These are phyloP conservation scores for Fonsecaea monophora DNA, from an alignment of 2,329 filamentous ascomycete genomes.

Conservation along the genomic window DNA sequence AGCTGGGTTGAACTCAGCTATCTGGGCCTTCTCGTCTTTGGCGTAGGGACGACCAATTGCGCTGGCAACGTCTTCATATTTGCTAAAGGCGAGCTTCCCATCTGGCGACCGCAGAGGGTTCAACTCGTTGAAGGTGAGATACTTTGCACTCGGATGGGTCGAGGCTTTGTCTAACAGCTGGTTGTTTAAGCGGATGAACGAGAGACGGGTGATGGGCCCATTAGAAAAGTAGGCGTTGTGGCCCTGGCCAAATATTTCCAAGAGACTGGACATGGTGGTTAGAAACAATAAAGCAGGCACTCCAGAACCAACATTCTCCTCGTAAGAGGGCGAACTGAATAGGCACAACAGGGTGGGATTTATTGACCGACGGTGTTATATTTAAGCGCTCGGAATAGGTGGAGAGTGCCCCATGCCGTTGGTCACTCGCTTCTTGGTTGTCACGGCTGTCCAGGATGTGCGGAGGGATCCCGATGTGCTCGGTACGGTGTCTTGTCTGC, in stretches of 20 bases:
- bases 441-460: not conserved
- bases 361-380: constrained; percentile 3
- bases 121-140: constrained; percentile 79
- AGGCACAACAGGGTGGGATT: not conserved
- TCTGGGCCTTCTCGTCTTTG: constrained; percentile 72
- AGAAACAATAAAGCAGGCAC: not conserved
- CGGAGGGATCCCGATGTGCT: not conserved
- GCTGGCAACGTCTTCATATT: constrained; percentile 70
- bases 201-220: constrained; percentile 57
- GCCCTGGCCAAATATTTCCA: constrained; percentile 25
- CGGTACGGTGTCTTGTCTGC: not conserved
- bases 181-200: constrained; percentile 55
- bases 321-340: not conserved
- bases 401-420: not conserved
- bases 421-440: not conserved
- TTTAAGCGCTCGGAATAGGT: constrained; percentile 6
- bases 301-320: not conserved
- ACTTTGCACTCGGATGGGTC: constrained; percentile 58
- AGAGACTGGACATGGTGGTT: constrained; percentile 18
- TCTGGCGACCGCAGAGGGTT: constrained; percentile 71
- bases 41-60: constrained; percentile 78
- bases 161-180: constrained; percentile 55
- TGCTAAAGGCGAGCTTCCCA: constrained; percentile 69
- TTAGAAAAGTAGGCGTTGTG: constrained; percentile 43
- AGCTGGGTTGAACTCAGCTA: constrained; percentile 75